Evolutionary conservation across 768 basidiomycete species (phyloP).

Genomic region (Phanerochaete carnosa): DNA sequence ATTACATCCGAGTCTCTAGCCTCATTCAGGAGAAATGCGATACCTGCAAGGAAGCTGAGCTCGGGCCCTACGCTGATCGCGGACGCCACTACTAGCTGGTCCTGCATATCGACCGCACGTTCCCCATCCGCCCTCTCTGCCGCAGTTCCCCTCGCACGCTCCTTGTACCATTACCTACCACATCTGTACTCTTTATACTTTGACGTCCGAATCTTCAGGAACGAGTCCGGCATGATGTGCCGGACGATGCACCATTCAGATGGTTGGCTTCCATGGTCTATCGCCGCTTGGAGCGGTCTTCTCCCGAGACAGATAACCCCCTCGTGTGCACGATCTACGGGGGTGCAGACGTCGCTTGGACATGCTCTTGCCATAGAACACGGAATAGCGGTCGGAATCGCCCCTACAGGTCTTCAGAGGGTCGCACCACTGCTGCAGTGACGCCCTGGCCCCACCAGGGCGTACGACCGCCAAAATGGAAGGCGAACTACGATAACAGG

Average conservation of each 20-base stretch:
- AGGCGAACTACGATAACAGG: not conserved
- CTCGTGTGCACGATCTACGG: not conserved
- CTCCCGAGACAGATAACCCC: not conserved
- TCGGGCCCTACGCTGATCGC: slow-evolving; percentile 19
- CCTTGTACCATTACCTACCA: not conserved
- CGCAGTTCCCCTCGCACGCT: not conserved
- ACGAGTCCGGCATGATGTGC: slow-evolving; percentile 2
- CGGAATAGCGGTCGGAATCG: not conserved
- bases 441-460: not conserved
- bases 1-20: slow-evolving; percentile 56
- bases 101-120: not conserved
- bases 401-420: not conserved
- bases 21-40: slow-evolving; percentile 68
- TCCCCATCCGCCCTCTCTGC: not conserved
- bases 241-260: not conserved
- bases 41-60: slow-evolving; percentile 36
- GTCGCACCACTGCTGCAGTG: not conserved
- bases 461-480: not conserved
- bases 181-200: not conserved
- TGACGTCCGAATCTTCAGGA: not conserved
- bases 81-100: not conserved
- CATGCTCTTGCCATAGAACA: not conserved
- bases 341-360: not conserved
- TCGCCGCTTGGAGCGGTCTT: not conserved
- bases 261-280: not conserved